Percentiles rank a stretch among this genome's conserved stretches.
Conservation (phyloP, 257 asterid species). For the Lycium ferocissimum region DNA sequence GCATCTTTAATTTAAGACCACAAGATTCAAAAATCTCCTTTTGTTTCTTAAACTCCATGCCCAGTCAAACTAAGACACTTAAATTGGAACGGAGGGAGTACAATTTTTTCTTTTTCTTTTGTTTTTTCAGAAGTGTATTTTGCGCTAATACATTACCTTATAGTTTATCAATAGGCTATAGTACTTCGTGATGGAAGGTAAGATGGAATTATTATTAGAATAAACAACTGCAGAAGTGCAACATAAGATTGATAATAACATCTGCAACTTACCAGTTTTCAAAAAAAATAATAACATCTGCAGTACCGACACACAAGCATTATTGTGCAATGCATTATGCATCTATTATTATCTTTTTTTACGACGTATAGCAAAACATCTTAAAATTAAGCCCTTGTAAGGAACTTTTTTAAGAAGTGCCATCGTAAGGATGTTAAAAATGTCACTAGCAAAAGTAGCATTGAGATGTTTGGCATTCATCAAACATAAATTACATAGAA, state of each 20-base stretch:
- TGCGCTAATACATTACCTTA: not conserved
- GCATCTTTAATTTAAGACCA: too few species aligned
- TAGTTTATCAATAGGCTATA: not conserved
- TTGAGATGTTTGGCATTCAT: not conserved
- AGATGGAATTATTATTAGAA: constrained; percentile 11
- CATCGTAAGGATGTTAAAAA: not conserved
- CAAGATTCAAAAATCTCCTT: too few species aligned
- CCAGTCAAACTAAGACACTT: too few species aligned
- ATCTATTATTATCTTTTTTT: not conserved
- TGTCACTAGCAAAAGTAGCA: not conserved
- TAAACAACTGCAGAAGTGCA: not conserved
- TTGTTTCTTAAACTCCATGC: too few species aligned
- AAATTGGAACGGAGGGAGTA: too few species aligned
- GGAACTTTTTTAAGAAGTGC: not conserved
- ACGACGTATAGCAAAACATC: not conserved
- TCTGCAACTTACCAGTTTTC: too few species aligned
- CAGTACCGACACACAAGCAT: not conserved
- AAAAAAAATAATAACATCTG: not conserved
- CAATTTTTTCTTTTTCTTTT: too few species aligned
- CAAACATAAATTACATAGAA: not conserved
- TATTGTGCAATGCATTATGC: not conserved
- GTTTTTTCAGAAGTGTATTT: too few species aligned
- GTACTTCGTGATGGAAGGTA: not conserved
- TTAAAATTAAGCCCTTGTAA: constrained; percentile 4
- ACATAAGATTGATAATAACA: not conserved